A percentile compares a stretch with the other conserved stretches of the same genome.
Evolutionary conservation across 192 early-diverging fungal species (phyloP).

Genomic region (Linnemannia schmuckeri): DNA sequence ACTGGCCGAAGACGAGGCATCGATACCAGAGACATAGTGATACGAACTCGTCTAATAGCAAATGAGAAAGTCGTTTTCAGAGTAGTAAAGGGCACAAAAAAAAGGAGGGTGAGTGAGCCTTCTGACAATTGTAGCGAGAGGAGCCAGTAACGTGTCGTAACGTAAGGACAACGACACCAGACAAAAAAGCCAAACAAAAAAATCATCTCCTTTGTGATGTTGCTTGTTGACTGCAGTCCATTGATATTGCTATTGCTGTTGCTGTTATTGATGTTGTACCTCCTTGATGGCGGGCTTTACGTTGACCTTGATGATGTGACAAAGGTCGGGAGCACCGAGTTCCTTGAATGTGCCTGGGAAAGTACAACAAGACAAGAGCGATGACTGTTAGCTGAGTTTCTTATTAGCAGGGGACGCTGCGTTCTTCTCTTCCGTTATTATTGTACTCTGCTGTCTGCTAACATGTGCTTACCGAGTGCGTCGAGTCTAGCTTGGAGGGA

Average conservation of each 20-base stretch:
- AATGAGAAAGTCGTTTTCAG: background rate
- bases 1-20: constrained; percentile 94
- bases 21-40: constrained; percentile 83
- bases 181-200: background rate
- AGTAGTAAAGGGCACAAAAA: background rate
- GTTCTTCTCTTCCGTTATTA: too few relatives aligned
- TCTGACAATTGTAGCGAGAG: background rate
- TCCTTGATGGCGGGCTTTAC: constrained; percentile 83
- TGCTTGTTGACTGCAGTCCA: background rate
- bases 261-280: constrained; percentile 56
- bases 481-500: constrained; percentile 89
- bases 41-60: constrained; percentile 83
- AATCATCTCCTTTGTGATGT: background rate
- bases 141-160: background rate
- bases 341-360: constrained; percentile 84
- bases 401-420: too few relatives aligned
- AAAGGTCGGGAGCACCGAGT: constrained; percentile 97
- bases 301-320: constrained; percentile 95
- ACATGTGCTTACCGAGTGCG: constrained; percentile 78
- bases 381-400: background rate
- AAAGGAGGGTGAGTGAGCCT: background rate
- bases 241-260: background rate
- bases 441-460: background rate
- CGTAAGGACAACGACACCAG: too few relatives aligned
- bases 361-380: constrained; percentile 5